phyloP scores from a whole-genome alignment of 208 protist genomes.

The Leishmania gerbilli region DNA sequence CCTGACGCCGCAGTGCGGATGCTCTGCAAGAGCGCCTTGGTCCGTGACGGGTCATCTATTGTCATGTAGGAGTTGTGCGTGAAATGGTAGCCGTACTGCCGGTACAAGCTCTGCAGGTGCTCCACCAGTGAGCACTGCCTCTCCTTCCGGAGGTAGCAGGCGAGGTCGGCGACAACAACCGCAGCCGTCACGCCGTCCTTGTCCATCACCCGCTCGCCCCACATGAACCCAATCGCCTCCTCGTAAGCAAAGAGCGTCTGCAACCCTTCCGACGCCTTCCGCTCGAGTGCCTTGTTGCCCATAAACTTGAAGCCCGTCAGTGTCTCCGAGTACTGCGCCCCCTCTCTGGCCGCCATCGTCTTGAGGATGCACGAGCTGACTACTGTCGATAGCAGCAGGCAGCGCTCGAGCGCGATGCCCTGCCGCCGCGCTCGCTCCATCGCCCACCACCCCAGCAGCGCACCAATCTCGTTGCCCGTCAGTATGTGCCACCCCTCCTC shows the following conservation, averaged over 20 bases:
- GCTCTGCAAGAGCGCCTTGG: slow-evolving; percentile 78
- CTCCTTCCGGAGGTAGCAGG: slow-evolving; percentile 56
- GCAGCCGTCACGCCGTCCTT: slow-evolving; percentile 98
- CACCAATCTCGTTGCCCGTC: slow-evolving; percentile 98
- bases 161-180: slow-evolving; percentile 92
- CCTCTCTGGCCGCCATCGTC: slow-evolving; percentile 93
- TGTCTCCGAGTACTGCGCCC: slow-evolving; percentile 92
- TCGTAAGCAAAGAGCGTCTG: slow-evolving; percentile 94
- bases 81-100: slow-evolving; percentile 88
- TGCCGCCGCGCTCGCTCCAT: slow-evolving; percentile 52
- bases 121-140: slow-evolving; percentile 33
- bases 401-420: slow-evolving; percentile 47
- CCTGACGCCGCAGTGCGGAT: slow-evolving; percentile 57
- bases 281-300: slow-evolving; percentile 81
- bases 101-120: slow-evolving; percentile 81
- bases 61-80: slow-evolving; percentile 95
- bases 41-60: slow-evolving; percentile 78
- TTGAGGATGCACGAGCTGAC: slow-evolving; percentile 90
- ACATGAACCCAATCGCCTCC: slow-evolving; percentile 98
- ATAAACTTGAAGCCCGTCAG: slow-evolving; percentile 99
- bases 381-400: slow-evolving; percentile 70
- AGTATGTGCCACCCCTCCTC: slow-evolving; percentile 93
- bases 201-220: slow-evolving; percentile 89
- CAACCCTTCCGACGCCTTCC: slow-evolving; percentile 28
- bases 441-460: slow-evolving; percentile 96